phyloP scores from a whole-genome alignment of 2,329 filamentous ascomycete species.

The Aspergillaceae sp. region DNA sequence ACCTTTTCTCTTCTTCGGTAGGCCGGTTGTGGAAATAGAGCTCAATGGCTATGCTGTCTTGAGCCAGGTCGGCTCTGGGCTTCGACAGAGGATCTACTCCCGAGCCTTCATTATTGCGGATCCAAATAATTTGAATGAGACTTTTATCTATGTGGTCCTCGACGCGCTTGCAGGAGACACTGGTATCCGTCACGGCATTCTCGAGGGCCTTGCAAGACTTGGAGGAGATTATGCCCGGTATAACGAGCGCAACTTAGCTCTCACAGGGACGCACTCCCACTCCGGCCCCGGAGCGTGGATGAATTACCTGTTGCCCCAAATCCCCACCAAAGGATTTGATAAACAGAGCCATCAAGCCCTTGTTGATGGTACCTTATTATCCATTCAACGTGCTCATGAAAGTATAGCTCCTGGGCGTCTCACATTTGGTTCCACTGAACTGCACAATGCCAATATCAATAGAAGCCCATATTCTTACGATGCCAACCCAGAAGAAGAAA shows the following conservation, averaged over 20 bases:
- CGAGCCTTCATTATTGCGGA: constrained; percentile 81
- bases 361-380: constrained; percentile 73
- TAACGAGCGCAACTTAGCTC: constrained; percentile 69
- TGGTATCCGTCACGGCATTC: constrained; percentile 75
- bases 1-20: constrained; percentile 15
- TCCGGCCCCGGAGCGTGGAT: constrained; percentile 86
- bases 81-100: constrained; percentile 81
- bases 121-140: constrained; percentile 54
- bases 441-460: constrained; percentile 76
- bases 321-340: constrained; percentile 79
- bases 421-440: constrained; percentile 58
- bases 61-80: constrained; percentile 70
- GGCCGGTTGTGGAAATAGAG: constrained; percentile 81
- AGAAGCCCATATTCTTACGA: constrained; percentile 82
- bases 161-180: constrained; percentile 86
- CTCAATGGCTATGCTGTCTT: constrained; percentile 86
- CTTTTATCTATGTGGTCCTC: constrained; percentile 79
- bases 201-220: constrained; percentile 61
- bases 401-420: constrained; percentile 62
- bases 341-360: constrained; percentile 82
- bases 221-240: constrained; percentile 69
- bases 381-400: constrained; percentile 72
- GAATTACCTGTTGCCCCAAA: constrained; percentile 87
- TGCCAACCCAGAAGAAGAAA: constrained; percentile 70
- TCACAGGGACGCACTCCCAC: constrained; percentile 90